phyloP scores from a whole-genome alignment of 2,329 filamentous ascomycete species.

The Penicillium sp. region DNA sequence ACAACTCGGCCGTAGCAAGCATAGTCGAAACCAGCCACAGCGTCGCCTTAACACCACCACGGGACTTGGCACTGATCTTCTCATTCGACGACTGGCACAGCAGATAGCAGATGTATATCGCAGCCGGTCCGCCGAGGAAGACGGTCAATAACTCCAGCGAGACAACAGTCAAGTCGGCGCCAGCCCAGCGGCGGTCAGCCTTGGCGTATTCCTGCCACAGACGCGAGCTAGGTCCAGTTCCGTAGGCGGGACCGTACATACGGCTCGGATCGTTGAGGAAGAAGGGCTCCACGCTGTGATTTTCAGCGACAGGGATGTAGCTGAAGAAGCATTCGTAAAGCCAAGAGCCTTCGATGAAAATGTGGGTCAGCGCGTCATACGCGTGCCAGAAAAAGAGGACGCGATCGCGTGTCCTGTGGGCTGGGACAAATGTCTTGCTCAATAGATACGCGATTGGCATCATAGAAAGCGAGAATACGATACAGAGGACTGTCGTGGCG shows the following conservation, averaged over 20 bases:
- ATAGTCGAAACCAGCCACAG: slow-evolving; percentile 58
- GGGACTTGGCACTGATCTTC: slow-evolving; percentile 14
- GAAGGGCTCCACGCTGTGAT: slow-evolving; percentile 36
- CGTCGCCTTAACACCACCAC: slow-evolving; percentile 32
- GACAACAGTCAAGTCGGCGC: slow-evolving; percentile 58
- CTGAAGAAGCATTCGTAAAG: slow-evolving; percentile 92
- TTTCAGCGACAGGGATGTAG: slow-evolving; percentile 48
- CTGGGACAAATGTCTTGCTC: slow-evolving; percentile 53
- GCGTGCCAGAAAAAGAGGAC: slow-evolving; percentile 92
- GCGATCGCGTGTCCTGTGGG: slow-evolving; percentile 57
- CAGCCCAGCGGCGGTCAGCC: slow-evolving; percentile 61
- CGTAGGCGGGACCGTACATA: slow-evolving; percentile 61
- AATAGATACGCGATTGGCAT: slow-evolving; percentile 53
- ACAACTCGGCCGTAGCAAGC: slow-evolving; percentile 62
- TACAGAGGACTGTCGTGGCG: slow-evolving; percentile 52
- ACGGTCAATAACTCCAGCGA: slow-evolving; percentile 62
- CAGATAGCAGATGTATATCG: slow-evolving; percentile 56
- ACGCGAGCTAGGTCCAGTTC: slow-evolving; percentile 51
- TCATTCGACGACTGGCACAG: slow-evolving; percentile 37
- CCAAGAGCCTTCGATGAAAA: slow-evolving; percentile 85
- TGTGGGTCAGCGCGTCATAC: slow-evolving; percentile 88
- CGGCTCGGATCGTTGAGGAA: slow-evolving; percentile 55
- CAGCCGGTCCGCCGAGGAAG: slow-evolving; percentile 57
- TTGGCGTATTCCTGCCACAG: slow-evolving; percentile 67
- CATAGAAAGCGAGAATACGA: slow-evolving; percentile 54